Base-by-base conservation (phyloP, 768 basidiomycete genomes). In the Punctularia strigosozonata region DNA sequence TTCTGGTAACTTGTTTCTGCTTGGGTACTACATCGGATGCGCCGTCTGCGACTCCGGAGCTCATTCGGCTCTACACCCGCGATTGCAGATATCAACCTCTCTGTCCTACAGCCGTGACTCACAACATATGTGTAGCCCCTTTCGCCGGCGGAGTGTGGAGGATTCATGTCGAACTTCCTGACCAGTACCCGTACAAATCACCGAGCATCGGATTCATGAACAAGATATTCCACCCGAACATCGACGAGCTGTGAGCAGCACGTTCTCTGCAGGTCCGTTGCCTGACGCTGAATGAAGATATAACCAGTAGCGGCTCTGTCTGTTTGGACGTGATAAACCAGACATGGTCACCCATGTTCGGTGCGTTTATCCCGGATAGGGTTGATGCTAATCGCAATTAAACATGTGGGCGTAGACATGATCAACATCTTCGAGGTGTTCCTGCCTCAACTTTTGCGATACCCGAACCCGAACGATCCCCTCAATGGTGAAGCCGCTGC, bases 341-440 rank as follows among this genome's bases (percentile, higher is more conserved):
- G 65, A 95, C 94, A 13, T 99, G 95, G 95, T 98, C 95, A 30
- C 95, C 95, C 2, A 98, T 99, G 95, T 99, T 95, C 56, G 91
- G 91, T 92, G 56, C 56, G 82, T 66, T 25, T 28, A 8, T 8
- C 26, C 36, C 37, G 20, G 8, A 14, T 18, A 12, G 12, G 15
- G 25, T 36, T 32, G 30, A 4, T 39, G 8, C 18, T 25, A n/a
- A n/a, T n/a, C n/a, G n/a, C n/a, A n/a, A n/a, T n/a, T n/a, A n/a
- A n/a, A n/a, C n/a, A n/a, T n/a, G n/a, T n/a, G n/a, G n/a, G 24
- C 32, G 36, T 52, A 97, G 94, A 98, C 62, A 92, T 98, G 84
- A 88, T 97, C 68, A 99, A 99, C 57, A 98, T 99, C 46, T 98
- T 99, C 54, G 95, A 99, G 59, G 83, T 88, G 36, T 99, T 99